Base-by-base conservation (phyloP, 306 rosid species). In the Cucumis sativus region DNA sequence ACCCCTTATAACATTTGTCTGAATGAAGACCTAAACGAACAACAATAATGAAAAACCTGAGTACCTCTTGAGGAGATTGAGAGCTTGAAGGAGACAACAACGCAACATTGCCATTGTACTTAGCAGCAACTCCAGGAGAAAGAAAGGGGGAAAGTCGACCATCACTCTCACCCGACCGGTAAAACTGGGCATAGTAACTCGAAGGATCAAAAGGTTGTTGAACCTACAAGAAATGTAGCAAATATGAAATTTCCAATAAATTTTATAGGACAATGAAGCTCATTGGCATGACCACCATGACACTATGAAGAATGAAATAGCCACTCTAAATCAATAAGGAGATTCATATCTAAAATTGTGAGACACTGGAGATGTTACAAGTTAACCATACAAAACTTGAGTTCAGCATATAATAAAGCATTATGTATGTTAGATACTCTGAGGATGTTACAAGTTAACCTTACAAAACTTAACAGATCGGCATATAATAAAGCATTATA, bases 11-110 rank as follows among this genome's bases (percentile, higher is more conserved):
- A 60, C 20, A 60, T 39, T 15, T 35, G 1, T 43, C 20, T 52
- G 5, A 49, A 77, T 9, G n/a, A 25, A 45, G 25, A 41, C 45
- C 16, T 61, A 43, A 17, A 21, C 40, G 15, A 37, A n/a, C 6
- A 17, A 39, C 15, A 20, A 69, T 57, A 57, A 49, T 20, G 39
- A 76, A 57, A 58, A 33, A 56, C 74, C 69, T 64, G 28, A 33
- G 45, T 40, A 95, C 99, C 96, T 95, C 97, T 89, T 88, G 99
- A 67, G 88, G 91, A 82, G 97, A 83, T 82, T 92, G 96, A 70
- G 93, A 85, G 78, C 82, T 89, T 40, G 92, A 83, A 3, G 88
- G 82, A 66, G 97, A 89, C 88, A 95, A 79, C 75, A 85, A 88
- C 2, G 92, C 77, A 67, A 88, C 89, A 88, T 84, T 92, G 74